These are phyloP conservation scores for Angomonas deanei DNA, from an alignment of 208 protist genomes.

Conservation along the genomic window DNA sequence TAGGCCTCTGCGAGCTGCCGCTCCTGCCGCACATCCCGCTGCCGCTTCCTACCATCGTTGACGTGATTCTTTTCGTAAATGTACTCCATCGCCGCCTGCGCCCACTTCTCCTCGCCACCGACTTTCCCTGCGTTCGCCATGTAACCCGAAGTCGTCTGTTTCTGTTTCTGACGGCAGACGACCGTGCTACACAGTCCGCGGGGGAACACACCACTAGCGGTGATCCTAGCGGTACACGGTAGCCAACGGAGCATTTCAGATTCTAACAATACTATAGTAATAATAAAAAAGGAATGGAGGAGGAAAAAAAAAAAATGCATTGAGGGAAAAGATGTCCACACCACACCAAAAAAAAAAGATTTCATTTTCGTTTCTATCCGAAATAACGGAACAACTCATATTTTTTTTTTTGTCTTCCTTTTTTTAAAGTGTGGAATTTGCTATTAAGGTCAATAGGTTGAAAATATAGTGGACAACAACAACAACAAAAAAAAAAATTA, in stretches of 20 bases:
- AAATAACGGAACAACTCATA: not conserved
- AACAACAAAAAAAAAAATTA: not conserved
- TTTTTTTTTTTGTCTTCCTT: not conserved
- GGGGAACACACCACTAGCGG: not conserved
- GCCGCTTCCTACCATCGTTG: conserved; percentile 72
- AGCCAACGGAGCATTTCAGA: not conserved
- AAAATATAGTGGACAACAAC: conserved; percentile 6
- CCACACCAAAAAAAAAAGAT: not conserved
- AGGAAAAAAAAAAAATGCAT: not conserved
- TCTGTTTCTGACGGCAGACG: conserved; percentile 29
- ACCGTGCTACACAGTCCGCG: not conserved
- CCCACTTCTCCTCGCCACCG: conserved; percentile 85
- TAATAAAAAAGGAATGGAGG: not conserved
- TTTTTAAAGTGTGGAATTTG: not conserved
- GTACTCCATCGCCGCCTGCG: conserved; percentile 84
- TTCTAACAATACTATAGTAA: not conserved
- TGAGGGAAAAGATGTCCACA: not conserved
- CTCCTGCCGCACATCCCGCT: conserved; percentile 71
- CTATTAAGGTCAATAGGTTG: too few species aligned
- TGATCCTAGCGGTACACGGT: not conserved
- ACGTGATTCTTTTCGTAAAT: conserved; percentile 83
- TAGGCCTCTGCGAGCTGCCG: conserved; percentile 52
- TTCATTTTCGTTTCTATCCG: not conserved
- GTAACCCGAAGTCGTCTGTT: conserved; percentile 68
- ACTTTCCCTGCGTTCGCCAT: conserved; percentile 66